These are phyloP conservation scores for Pseudozyma sp. DNA, from an alignment of 1,284 basidiomycete species.

Conservation along the genomic window DNA sequence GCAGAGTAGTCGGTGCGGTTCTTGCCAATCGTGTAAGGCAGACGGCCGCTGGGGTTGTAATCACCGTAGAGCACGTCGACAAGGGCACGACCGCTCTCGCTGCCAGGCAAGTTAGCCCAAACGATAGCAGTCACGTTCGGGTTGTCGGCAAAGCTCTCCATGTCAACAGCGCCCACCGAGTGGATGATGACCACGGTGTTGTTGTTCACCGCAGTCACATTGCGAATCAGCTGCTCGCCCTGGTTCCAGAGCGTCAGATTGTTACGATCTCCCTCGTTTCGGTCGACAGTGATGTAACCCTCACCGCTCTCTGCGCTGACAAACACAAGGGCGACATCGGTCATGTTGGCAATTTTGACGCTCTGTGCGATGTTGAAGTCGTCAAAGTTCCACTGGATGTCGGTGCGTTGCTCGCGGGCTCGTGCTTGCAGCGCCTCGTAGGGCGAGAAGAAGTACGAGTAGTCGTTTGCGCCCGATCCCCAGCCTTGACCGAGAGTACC, in stretches of 20 bases:
- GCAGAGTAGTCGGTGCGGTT: constrained; percentile 52
- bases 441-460: constrained; percentile 71
- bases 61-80: constrained; percentile 59
- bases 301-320: constrained; percentile 69
- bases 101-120: constrained; percentile 54
- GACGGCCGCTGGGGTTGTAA: constrained; percentile 56
- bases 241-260: constrained; percentile 84
- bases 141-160: constrained; percentile 57
- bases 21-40: constrained; percentile 63
- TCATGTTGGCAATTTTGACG: constrained; percentile 53
- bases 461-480: constrained; percentile 74
- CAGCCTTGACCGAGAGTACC: constrained; percentile 86
- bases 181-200: constrained; percentile 64
- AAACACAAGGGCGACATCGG: constrained; percentile 75
- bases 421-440: constrained; percentile 77
- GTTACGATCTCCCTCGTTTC: constrained; percentile 75
- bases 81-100: constrained; percentile 56
- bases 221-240: constrained; percentile 73
- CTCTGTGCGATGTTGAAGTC: constrained; percentile 72
- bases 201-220: constrained; percentile 55
- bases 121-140: constrained; percentile 63
- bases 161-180: constrained; percentile 49
- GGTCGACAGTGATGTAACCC: constrained; percentile 70
- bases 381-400: constrained; percentile 72
- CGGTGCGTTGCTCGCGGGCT: constrained; percentile 74